Evolutionary conservation across 2,329 filamentous ascomycete genomes (phyloP).

Genomic region (Aspergillus arachidicola): DNA sequence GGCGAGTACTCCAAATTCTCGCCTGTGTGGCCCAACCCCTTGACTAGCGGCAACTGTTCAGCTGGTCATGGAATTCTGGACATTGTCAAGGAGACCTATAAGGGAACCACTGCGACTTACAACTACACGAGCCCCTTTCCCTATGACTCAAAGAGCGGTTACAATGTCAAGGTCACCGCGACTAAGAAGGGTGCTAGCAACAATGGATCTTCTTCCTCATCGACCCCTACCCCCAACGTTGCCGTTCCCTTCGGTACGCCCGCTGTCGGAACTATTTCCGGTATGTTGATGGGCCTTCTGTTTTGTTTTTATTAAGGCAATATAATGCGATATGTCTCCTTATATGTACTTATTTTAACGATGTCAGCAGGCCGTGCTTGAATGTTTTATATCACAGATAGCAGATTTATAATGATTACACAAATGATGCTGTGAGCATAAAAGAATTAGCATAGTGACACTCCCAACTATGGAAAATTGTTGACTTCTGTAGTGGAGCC

Average conservation of each 20-base stretch:
- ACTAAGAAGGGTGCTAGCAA: slow-evolving; percentile 24
- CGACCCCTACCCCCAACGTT: slow-evolving; percentile 14
- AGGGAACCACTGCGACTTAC: slow-evolving; percentile 31
- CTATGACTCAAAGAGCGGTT: slow-evolving; percentile 28
- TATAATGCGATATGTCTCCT: neutral
- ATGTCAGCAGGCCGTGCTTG: neutral
- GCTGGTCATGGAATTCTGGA: slow-evolving; percentile 39
- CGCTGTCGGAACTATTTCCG: slow-evolving; percentile 13
- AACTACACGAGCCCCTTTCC: slow-evolving; percentile 41
- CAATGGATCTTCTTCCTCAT: slow-evolving; percentile 10
- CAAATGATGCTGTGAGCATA: neutral
- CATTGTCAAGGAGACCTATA: slow-evolving; percentile 37
- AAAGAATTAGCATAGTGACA: neutral
- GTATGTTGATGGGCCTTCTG: slow-evolving; percentile 19
- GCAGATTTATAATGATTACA: neutral
- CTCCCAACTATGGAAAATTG: neutral
- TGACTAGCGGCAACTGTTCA: slow-evolving; percentile 33
- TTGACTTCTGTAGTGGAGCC: neutral
- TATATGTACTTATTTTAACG: neutral
- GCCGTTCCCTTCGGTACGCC: slow-evolving; percentile 16
- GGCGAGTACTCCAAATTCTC: slow-evolving; percentile 30
- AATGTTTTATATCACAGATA: neutral
- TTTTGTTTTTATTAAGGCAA: slow-evolving; percentile 20
- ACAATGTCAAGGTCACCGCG: slow-evolving; percentile 33
- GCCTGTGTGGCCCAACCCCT: slow-evolving; percentile 33